A percentile compares a stretch with the other conserved stretches of the same genome.
Evolutionary conservation across 768 basidiomycete genomes (phyloP).

Genomic region (Mycena kentingensis): DNA sequence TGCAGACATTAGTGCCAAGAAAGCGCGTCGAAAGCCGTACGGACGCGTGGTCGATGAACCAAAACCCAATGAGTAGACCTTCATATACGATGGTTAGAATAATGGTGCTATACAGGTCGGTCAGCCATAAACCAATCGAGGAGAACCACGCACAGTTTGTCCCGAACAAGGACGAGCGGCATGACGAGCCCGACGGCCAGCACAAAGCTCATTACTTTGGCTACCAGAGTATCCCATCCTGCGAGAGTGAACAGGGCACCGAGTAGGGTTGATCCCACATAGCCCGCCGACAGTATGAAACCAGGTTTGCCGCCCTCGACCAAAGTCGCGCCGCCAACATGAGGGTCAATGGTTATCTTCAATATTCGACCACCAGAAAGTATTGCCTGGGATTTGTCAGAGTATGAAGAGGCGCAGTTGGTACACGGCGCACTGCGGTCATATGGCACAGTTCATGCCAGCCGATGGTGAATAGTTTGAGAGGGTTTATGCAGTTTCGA

Average conservation of each 20-base stretch:
- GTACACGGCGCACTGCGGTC: constrained; percentile 54
- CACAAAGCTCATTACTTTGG: constrained; percentile 91
- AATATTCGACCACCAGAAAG: constrained; percentile 77
- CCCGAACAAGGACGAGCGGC: constrained; percentile 82
- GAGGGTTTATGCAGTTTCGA: constrained; percentile 75
- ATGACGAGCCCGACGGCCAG: constrained; percentile 85
- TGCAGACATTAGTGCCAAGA: constrained; percentile 30
- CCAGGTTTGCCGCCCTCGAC: constrained; percentile 77
- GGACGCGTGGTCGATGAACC: constrained; percentile 93
- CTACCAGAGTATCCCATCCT: constrained; percentile 86
- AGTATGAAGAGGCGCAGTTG: constrained; percentile 8
- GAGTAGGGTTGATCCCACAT: constrained; percentile 78
- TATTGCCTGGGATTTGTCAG: constrained; percentile 55
- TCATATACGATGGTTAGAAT: constrained; percentile 81
- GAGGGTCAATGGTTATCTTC: constrained; percentile 83
- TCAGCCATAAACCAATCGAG: neutral
- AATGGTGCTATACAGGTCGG: constrained; percentile 64
- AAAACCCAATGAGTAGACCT: constrained; percentile 85
- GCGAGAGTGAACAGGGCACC: constrained; percentile 83
- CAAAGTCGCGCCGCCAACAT: constrained; percentile 72
- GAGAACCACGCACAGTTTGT: constrained; percentile 74
- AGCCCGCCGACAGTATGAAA: constrained; percentile 76
- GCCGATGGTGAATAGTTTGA: constrained; percentile 86
- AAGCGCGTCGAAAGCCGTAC: constrained; percentile 29
- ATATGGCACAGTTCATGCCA: constrained; percentile 90